A percentile compares a stretch with the other conserved stretches of the same genome.
phyloP scores from a whole-genome alignment of 306 rosid genomes.

The Quercus aquifolioides region DNA sequence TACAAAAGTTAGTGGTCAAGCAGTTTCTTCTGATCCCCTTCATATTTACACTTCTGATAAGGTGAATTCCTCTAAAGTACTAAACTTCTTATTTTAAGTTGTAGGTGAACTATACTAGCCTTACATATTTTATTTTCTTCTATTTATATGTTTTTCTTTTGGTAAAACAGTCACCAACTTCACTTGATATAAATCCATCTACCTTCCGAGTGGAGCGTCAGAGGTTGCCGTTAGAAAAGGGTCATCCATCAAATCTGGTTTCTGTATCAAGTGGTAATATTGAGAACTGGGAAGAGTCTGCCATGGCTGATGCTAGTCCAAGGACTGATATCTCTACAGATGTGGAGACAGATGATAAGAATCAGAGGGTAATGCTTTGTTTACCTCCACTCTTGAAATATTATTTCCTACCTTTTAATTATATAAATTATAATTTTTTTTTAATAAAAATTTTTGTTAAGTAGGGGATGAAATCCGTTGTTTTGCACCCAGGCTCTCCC shows the following conservation, averaged over 20 bases:
- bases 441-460: too few relatives aligned
- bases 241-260: conserved; percentile 44
- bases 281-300: conserved; percentile 44
- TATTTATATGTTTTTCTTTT: conserved; percentile 8
- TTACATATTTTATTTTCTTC: conserved; percentile 1
- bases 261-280: conserved; percentile 30
- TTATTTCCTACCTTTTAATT: not conserved
- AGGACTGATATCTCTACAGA: conserved; percentile 98
- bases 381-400: conserved; percentile 11
- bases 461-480: too few relatives aligned
- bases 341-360: conserved; percentile 89
- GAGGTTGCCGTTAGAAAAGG: conserved; percentile 36
- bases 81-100: conserved; percentile 14
- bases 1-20: conserved; percentile 31
- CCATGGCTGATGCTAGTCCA: conserved; percentile 96
- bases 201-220: conserved; percentile 21
- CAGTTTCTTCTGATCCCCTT: conserved; percentile 37
- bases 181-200: conserved; percentile 30
- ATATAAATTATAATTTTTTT: not conserved
- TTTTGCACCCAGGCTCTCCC: too few relatives aligned
- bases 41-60: conserved; percentile 29
- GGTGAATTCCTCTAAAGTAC: conserved; percentile 33
- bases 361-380: conserved; percentile 61
- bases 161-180: conserved; percentile 32
- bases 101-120: not conserved